Evolutionary conservation across 805 yeast species (phyloP).

Genomic region (Lachancea fermentati): DNA sequence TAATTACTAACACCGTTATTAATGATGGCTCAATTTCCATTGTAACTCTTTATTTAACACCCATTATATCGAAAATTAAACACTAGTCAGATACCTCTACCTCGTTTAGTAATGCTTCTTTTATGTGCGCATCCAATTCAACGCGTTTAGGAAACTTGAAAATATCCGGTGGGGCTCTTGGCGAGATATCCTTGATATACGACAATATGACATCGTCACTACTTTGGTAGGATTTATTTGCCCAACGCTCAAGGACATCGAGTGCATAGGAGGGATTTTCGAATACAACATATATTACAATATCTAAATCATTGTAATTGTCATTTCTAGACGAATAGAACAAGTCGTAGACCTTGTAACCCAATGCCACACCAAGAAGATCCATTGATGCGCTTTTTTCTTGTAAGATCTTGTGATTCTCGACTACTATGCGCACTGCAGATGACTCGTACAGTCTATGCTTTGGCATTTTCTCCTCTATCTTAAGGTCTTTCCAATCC

Average conservation of each 20-base stretch:
- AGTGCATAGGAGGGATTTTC: conserved; percentile 11
- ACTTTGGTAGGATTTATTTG: background rate
- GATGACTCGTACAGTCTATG: conserved; percentile 14
- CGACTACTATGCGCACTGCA: conserved; percentile 18
- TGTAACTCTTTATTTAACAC: background rate
- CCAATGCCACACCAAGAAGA: conserved; percentile 3
- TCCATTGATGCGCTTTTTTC: conserved; percentile 6
- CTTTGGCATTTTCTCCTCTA: conserved; percentile 1
- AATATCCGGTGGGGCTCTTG: background rate
- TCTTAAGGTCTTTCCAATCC: conserved; percentile 19
- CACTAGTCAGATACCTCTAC: background rate
- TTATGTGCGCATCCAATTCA: conserved; percentile 1
- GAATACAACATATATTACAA: conserved; percentile 18
- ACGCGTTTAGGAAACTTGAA: conserved; percentile 4
- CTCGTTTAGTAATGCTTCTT: background rate
- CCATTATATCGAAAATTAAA: background rate
- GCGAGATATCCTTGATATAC: conserved; percentile 6
- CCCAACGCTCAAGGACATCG: conserved; percentile 11
- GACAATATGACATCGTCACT: background rate
- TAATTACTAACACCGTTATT: background rate
- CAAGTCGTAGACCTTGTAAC: conserved; percentile 10
- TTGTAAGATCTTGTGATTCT: conserved; percentile 4
- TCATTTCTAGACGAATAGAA: conserved; percentile 21
- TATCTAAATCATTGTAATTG: conserved; percentile 7
- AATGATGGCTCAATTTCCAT: background rate